Conservation (phyloP, 2,329 filamentous ascomycete genomes). For the Ramularia collo-cygni region DNA sequence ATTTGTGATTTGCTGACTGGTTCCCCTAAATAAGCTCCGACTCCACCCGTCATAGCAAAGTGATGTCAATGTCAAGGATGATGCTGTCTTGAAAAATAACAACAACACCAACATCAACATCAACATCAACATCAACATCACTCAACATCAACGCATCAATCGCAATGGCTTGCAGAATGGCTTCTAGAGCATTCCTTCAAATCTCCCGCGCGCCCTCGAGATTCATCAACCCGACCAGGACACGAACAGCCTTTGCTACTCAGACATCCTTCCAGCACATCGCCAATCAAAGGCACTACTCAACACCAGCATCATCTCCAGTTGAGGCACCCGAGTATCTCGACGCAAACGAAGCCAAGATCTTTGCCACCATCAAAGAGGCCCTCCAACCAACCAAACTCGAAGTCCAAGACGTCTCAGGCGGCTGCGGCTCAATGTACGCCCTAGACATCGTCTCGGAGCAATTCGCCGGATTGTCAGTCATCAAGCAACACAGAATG, state of each 20-base stretch:
- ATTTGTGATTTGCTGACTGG: not conserved
- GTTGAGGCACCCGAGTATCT: slow-evolving; percentile 42
- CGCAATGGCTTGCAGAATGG: slow-evolving; percentile 2
- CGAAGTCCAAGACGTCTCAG: slow-evolving; percentile 68
- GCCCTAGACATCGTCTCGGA: slow-evolving; percentile 69
- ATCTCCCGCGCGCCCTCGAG: not conserved
- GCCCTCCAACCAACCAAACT: slow-evolving; percentile 39
- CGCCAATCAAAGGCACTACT: not conserved
- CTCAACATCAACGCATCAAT: not conserved
- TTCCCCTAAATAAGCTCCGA: not conserved
- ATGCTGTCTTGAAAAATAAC: not conserved
- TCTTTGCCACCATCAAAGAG: slow-evolving; percentile 42
- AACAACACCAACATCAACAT: not conserved
- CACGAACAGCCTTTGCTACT: not conserved
- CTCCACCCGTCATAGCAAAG: not conserved
- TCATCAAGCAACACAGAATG: slow-evolving; percentile 76
- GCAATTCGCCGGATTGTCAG: slow-evolving; percentile 61
- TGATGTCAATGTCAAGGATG: not conserved
- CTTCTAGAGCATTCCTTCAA: slow-evolving; percentile 1
- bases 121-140: not conserved
- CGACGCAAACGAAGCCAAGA: slow-evolving; percentile 38
- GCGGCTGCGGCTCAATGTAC: slow-evolving; percentile 84
- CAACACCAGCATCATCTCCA: slow-evolving; percentile 1
- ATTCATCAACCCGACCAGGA: not conserved
- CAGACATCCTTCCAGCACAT: not conserved